Evolutionary conservation across 768 basidiomycete genomes (phyloP).

Genomic region (Kwoniella bestiolae): DNA sequence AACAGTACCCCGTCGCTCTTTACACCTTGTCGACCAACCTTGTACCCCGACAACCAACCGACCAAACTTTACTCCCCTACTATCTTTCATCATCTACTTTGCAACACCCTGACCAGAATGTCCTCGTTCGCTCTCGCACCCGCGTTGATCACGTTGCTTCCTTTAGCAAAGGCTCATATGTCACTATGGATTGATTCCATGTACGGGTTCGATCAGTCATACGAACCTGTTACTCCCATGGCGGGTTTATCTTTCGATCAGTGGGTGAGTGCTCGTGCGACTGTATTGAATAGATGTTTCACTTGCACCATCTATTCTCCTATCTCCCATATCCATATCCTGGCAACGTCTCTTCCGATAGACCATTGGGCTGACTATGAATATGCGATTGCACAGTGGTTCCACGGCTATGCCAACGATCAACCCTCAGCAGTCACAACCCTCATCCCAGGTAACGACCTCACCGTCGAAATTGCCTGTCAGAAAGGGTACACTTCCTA

Average conservation of each 20-base stretch:
- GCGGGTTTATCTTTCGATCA: conserved; percentile 30
- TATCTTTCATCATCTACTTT: neutral
- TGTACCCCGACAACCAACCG: neutral
- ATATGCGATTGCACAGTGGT: conserved; percentile 45
- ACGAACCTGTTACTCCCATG: conserved; percentile 20
- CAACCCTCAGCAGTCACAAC: conserved; percentile 19
- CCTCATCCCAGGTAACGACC: conserved; percentile 30
- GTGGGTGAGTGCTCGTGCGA: conserved; percentile 23
- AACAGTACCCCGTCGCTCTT: neutral
- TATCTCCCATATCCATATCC: neutral
- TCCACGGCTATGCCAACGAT: conserved; percentile 29
- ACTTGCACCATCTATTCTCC: neutral
- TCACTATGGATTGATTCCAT: conserved; percentile 21
- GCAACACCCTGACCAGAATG: neutral
- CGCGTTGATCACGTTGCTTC: conserved; percentile 21
- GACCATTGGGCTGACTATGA: too few species aligned
- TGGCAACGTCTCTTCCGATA: neutral
- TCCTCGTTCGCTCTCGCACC: neutral
- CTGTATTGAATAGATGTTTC: neutral
- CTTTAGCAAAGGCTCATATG: conserved; percentile 27
- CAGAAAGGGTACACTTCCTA: conserved; percentile 33
- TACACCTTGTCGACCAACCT: neutral
- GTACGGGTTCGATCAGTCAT: conserved; percentile 25
- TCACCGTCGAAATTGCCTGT: conserved; percentile 43
- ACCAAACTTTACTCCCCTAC: neutral